Evolutionary conservation across 225 moss, liverwort and hornwort species (phyloP).

Genomic region (Pseudoscleropodium purum): DNA sequence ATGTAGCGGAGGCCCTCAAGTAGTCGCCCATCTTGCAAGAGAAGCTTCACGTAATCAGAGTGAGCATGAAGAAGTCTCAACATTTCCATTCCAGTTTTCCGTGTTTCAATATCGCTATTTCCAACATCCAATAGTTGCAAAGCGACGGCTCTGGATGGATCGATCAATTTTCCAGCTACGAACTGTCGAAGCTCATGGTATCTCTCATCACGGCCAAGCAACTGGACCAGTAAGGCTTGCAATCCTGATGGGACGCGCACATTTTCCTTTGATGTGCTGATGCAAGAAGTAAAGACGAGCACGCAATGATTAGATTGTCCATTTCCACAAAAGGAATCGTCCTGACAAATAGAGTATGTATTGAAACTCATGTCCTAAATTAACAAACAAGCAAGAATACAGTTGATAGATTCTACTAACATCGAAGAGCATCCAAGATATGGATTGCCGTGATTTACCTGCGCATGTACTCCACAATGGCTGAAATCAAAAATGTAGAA

Average conservation of each 20-base stretch:
- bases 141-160: slow-evolving; percentile 80
- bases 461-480: slow-evolving; percentile 75
- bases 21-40: slow-evolving; percentile 71
- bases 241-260: slow-evolving; percentile 61
- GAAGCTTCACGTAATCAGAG: slow-evolving; percentile 69
- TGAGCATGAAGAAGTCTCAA: slow-evolving; percentile 82
- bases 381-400: background rate
- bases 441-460: slow-evolving; percentile 40
- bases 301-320: background rate
- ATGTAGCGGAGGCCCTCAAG: slow-evolving; percentile 81
- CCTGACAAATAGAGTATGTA: background rate
- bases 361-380: background rate
- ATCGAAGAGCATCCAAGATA: background rate
- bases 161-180: slow-evolving; percentile 58
- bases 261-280: slow-evolving; percentile 78
- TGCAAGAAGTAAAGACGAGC: background rate
- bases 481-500: slow-evolving; percentile 58
- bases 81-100: slow-evolving; percentile 87
- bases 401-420: background rate
- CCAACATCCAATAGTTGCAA: slow-evolving; percentile 80
- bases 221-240: slow-evolving; percentile 66
- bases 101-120: slow-evolving; percentile 40
- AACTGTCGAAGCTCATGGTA: slow-evolving; percentile 80
- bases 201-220: slow-evolving; percentile 79
- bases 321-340: background rate